These are phyloP conservation scores for Exserohilum turcica DNA, from an alignment of 2,329 filamentous ascomycete genomes.

Conservation along the genomic window DNA sequence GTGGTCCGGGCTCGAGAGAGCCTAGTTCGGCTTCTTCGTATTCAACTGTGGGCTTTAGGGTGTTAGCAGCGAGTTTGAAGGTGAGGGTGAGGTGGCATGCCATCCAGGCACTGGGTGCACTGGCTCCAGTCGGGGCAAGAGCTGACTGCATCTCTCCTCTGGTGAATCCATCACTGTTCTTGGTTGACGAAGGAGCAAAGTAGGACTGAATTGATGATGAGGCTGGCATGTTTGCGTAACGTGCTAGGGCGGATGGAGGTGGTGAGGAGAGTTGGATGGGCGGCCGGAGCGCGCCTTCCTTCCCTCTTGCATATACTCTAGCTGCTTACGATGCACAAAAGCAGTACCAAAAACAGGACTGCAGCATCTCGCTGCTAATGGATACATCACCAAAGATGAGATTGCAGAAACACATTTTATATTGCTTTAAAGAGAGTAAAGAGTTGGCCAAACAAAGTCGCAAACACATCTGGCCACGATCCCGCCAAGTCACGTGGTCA, in stretches of 20 bases:
- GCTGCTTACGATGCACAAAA: too few species aligned
- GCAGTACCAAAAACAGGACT: neutral
- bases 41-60: constrained; percentile 51
- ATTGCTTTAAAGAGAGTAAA: constrained; percentile 31
- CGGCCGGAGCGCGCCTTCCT: neutral
- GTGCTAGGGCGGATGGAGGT: neutral
- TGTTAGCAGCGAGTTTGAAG: constrained; percentile 5
- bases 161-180: constrained; percentile 60
- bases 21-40: constrained; percentile 58
- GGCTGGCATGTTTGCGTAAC: constrained; percentile 38
- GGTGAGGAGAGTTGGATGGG: neutral
- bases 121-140: constrained; percentile 39
- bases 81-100: constrained; percentile 2
- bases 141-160: constrained; percentile 51
- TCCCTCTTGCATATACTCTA: neutral
- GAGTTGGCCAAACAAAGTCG: constrained; percentile 27
- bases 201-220: constrained; percentile 53
- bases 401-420: constrained; percentile 6
- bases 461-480: neutral
- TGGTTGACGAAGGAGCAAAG: constrained; percentile 41
- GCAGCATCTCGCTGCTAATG: neutral
- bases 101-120: constrained; percentile 30
- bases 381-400: neutral
- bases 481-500: neutral
- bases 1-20: constrained; percentile 56